Conservation (phyloP, 768 basidiomycete genomes). For the Multifurca ochricompacta region DNA sequence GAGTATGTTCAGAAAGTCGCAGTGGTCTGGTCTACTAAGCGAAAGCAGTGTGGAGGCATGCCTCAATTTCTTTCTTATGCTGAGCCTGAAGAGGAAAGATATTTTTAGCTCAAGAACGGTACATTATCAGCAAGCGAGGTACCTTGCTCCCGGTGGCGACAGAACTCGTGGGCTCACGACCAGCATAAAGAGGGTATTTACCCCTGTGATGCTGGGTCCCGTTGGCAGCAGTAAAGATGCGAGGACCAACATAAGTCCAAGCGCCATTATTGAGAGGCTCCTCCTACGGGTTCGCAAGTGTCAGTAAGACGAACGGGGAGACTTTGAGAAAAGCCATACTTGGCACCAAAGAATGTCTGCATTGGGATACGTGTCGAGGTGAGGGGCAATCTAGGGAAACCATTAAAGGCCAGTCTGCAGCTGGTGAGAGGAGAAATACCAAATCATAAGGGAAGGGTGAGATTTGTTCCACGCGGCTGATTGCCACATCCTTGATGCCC, state of each 20-base stretch:
- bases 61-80: slow-evolving; percentile 88
- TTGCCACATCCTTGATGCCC: slow-evolving; percentile 88
- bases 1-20: neutral
- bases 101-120: neutral
- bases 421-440: slow-evolving; percentile 32
- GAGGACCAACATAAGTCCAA: slow-evolving; percentile 93
- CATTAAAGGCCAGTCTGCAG: slow-evolving; percentile 1
- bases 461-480: slow-evolving; percentile 90
- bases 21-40: slow-evolving; percentile 19
- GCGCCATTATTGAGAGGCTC: slow-evolving; percentile 97
- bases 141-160: slow-evolving; percentile 91
- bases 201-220: slow-evolving; percentile 85
- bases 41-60: slow-evolving; percentile 61
- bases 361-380: slow-evolving; percentile 95
- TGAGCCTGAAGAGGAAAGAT: slow-evolving; percentile 38
- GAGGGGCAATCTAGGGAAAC: slow-evolving; percentile 66
- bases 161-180: slow-evolving; percentile 86
- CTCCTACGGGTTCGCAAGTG: slow-evolving; percentile 41
- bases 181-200: slow-evolving; percentile 88
- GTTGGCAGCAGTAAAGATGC: slow-evolving; percentile 88
- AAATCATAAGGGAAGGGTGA: slow-evolving; percentile 97
- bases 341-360: slow-evolving; percentile 92
- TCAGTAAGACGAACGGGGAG: neutral
- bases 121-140: slow-evolving; percentile 18
- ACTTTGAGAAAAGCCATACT: slow-evolving; percentile 31